Base-by-base conservation (phyloP, 169 alveolate species). In the Plasmodium gaboni region DNA sequence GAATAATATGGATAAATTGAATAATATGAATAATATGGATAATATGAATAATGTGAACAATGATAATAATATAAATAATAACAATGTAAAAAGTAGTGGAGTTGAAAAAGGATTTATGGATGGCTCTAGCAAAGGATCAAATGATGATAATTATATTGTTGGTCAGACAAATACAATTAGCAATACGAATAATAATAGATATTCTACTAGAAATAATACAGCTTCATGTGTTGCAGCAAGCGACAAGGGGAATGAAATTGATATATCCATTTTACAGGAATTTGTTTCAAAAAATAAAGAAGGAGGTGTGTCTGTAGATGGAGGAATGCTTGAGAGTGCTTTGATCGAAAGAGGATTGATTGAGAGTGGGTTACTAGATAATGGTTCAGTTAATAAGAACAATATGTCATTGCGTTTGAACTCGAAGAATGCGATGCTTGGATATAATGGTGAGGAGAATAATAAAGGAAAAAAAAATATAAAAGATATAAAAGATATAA, bases 61-160 rank as follows among this genome's bases (percentile, higher is more conserved):
- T 32, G 51, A 63, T 22, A 70, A 13, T 26, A 26, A 26, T 26
- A 26, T 1, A 1, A 26, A 26, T 26, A 26, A 26, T 38, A 38
- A 38, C 7, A 38, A 38, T 38, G 46, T 38, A 1, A 38, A 38
- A 38, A 6, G 46, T 38, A 5, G 46, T 38, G 46, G 46, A 38
- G 28, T 6, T 15, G 64, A 48, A 2, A 78, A 78, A 32, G 68
- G 57, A 6, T 78, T 78, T 70, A 53, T 64, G 38, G 74, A 78
- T 69, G 89, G 71, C 6, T 78, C 89, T 3, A 78, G 78, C 15
- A 78, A 78, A 24, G 76, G 67, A 51, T 78, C 89, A 3, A 78
- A 76, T 65, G 89, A 78, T 50, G 12, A 50, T 50, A 48, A 48
- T 46, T 28, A 70, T 42, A 28, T 28, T 67, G 61, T 70, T 53